Conservation (phyloP, 2,329 filamentous ascomycete genomes). For the Penicillium sp. region DNA sequence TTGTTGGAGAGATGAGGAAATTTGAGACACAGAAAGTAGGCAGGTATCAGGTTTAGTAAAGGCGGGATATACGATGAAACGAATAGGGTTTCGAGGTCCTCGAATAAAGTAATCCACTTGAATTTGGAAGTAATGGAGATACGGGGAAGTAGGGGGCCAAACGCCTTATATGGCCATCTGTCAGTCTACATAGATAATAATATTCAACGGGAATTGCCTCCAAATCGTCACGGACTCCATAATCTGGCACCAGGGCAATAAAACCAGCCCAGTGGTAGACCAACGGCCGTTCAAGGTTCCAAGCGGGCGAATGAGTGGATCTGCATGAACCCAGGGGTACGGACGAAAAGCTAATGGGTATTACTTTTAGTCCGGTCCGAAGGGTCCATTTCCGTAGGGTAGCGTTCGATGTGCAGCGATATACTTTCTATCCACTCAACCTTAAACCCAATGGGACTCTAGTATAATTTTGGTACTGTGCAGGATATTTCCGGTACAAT, state of each 20-base stretch:
- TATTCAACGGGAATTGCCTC: conserved; percentile 12
- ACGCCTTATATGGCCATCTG: conserved; percentile 8
- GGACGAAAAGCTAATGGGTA: conserved; percentile 19
- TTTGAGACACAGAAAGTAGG: no score
- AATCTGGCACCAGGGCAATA: no score
- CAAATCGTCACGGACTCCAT: conserved; percentile 11
- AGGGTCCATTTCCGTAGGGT: conserved; percentile 18
- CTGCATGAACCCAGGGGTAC: conserved; percentile 21
- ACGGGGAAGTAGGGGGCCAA: conserved; percentile 1
- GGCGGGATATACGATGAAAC: no score
- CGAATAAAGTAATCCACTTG: no score
- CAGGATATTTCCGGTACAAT: no score
- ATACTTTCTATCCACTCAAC: background rate
- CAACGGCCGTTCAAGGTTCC: conserved; percentile 13
- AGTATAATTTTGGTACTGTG: no score
- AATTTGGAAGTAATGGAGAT: no score
- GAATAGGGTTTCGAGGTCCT: no score
- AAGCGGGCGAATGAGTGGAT: conserved; percentile 22
- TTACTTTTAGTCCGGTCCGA: conserved; percentile 14
- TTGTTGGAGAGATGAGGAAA: no score
- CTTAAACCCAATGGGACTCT: conserved; percentile 2
- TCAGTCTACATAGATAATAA: background rate
- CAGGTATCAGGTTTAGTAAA: no score
- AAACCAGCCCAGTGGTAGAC: no score
- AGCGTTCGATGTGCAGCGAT: conserved; percentile 1